Conservation (phyloP, 805 yeast genomes). For the Dipodascopsis uninucleata region DNA sequence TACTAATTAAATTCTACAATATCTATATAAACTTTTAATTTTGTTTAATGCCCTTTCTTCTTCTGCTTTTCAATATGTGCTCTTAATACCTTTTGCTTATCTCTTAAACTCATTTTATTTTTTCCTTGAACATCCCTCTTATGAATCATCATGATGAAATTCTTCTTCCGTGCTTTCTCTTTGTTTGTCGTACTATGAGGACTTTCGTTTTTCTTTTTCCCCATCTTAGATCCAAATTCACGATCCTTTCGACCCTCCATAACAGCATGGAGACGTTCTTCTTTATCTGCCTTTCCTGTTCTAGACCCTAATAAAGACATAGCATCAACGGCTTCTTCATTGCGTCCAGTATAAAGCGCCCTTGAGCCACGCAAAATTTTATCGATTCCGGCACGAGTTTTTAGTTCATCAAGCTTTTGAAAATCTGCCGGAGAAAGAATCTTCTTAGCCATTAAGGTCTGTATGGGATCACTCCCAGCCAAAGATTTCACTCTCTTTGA, state of each 20-base stretch:
- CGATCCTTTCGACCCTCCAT: conserved; percentile 91
- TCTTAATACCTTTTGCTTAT: conserved; percentile 77
- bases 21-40: no score
- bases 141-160: conserved; percentile 97
- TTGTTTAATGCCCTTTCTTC: conserved; percentile 55
- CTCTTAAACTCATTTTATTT: conserved; percentile 82
- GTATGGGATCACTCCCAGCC: conserved; percentile 44
- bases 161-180: conserved; percentile 97
- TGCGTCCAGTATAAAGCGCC: conserved; percentile 33
- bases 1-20: no score
- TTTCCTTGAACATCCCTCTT: conserved; percentile 92
- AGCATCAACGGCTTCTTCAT: conserved; percentile 86
- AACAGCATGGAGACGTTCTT: conserved; percentile 83
- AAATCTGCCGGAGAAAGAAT: conserved; percentile 97
- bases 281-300: conserved; percentile 79
- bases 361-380: conserved; percentile 58
- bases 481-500: conserved; percentile 31
- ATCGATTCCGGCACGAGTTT: conserved; percentile 78
- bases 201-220: conserved; percentile 61
- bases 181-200: conserved; percentile 88
- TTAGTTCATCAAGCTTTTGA: conserved; percentile 87
- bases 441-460: conserved; percentile 63
- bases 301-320: conserved; percentile 67
- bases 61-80: conserved; percentile 90
- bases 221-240: conserved; percentile 84